Evolutionary conservation across 805 yeast species (phyloP).

Genomic region (Starmerella bombicola): DNA sequence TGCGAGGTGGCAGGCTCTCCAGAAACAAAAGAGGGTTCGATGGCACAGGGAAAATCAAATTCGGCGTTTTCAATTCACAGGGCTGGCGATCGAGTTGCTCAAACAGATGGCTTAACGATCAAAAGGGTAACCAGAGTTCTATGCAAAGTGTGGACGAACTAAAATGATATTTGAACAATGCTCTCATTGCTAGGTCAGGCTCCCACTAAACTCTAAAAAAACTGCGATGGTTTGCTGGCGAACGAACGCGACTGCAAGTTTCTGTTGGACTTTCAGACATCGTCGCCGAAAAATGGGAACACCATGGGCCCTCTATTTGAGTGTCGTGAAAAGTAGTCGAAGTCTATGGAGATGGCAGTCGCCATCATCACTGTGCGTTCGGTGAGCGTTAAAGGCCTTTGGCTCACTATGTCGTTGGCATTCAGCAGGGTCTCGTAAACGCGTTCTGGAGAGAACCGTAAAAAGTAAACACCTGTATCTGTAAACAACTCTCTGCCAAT

Average conservation of each 20-base stretch:
- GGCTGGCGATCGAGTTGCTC: conserved; percentile 37
- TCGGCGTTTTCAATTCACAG: conserved; percentile 43
- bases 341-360: conserved; percentile 83
- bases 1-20: conserved; percentile 30
- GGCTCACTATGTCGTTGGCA: conserved; percentile 4
- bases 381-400: conserved; percentile 45
- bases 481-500: conserved; percentile 85
- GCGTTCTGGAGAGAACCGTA: conserved; percentile 8
- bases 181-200: no score
- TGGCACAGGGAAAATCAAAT: conserved; percentile 46
- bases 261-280: neutral
- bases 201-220: no score
- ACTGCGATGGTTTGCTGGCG: no score
- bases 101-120: conserved; percentile 28
- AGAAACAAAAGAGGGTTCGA: conserved; percentile 36
- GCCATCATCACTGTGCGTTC: conserved; percentile 79
- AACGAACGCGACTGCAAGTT: no score
- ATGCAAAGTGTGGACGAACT: no score
- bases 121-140: no score
- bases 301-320: conserved; percentile 32
- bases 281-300: conserved; percentile 8
- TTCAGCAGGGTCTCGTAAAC: conserved; percentile 27
- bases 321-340: conserved; percentile 93
- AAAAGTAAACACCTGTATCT: conserved; percentile 40
- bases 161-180: no score